These are phyloP conservation scores for Mytilinidion resinicola DNA, from an alignment of 495 filamentous ascomycete genomes.

Conservation along the genomic window DNA sequence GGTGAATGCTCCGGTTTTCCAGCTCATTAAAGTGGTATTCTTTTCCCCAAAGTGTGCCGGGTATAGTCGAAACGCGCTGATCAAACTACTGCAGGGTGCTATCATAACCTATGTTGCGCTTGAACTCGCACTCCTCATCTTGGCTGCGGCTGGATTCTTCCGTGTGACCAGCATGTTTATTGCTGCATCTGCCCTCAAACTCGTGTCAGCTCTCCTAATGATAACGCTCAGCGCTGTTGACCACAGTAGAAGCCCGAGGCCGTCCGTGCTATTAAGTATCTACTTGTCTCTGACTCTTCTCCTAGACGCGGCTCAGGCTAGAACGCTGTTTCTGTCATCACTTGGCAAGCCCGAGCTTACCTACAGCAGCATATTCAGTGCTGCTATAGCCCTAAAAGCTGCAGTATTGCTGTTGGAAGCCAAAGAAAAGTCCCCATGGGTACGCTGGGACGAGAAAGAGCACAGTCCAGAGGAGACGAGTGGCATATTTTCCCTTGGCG, in stretches of 20 bases:
- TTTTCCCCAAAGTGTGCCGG: not conserved
- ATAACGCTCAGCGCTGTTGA: conserved; percentile 33
- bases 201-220: conserved; percentile 33
- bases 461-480: conserved; percentile 15
- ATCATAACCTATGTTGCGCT: conserved; percentile 32
- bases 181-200: conserved; percentile 22
- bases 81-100: conserved; percentile 11
- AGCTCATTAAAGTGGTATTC: conserved; percentile 38
- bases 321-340: conserved; percentile 38
- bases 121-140: conserved; percentile 35
- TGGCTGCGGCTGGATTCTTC: conserved; percentile 27
- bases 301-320: conserved; percentile 38
- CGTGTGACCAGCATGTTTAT: conserved; percentile 29
- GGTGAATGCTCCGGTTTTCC: conserved; percentile 35
- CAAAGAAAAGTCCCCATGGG: conserved; percentile 8
- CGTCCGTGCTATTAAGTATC: conserved; percentile 38
- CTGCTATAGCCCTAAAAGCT: conserved; percentile 9
- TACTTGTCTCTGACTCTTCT: conserved; percentile 41
- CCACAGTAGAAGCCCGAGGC: conserved; percentile 36
- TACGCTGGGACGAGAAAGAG: conserved; percentile 8
- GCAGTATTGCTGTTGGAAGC: conserved; percentile 14
- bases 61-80: not conserved
- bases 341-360: conserved; percentile 8
- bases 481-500: conserved; percentile 5
- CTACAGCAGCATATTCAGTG: conserved; percentile 11